Evolutionary conservation across 2,329 filamentous ascomycete species (phyloP).

Genomic region (Pseudogymnoascus sp.): DNA sequence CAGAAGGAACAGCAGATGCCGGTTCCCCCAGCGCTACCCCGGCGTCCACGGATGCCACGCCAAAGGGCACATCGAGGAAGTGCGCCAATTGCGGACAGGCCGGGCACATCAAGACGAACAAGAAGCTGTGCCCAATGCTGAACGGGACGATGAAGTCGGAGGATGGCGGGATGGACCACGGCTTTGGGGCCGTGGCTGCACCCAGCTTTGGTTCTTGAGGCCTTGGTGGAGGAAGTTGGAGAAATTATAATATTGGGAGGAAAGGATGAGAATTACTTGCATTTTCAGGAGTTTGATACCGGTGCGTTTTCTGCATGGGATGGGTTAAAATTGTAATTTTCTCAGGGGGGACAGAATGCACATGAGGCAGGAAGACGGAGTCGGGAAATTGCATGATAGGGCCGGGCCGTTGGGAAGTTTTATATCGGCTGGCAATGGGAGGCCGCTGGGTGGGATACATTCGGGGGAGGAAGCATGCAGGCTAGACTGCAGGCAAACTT

Average conservation of each 20-base stretch:
- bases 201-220: constrained; percentile 15
- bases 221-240: neutral
- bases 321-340: neutral
- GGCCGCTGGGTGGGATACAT: neutral
- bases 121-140: constrained; percentile 86
- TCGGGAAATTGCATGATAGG: constrained; percentile 5
- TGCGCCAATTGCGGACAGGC: constrained; percentile 96
- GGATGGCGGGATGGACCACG: constrained; percentile 47
- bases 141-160: constrained; percentile 70
- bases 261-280: neutral
- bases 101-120: constrained; percentile 98
- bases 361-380: neutral
- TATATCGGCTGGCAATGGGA: neutral
- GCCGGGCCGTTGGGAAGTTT: neutral
- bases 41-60: constrained; percentile 42
- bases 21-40: constrained; percentile 38
- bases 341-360: neutral
- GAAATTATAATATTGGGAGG: neutral
- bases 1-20: constrained; percentile 21
- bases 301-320: neutral
- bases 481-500: neutral
- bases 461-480: neutral
- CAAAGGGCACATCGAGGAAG: constrained; percentile 70
- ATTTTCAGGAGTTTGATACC: neutral
- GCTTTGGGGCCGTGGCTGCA: constrained; percentile 43